Conservation (phyloP, 2,329 filamentous ascomycete genomes). For the Apiospora sp. region DNA sequence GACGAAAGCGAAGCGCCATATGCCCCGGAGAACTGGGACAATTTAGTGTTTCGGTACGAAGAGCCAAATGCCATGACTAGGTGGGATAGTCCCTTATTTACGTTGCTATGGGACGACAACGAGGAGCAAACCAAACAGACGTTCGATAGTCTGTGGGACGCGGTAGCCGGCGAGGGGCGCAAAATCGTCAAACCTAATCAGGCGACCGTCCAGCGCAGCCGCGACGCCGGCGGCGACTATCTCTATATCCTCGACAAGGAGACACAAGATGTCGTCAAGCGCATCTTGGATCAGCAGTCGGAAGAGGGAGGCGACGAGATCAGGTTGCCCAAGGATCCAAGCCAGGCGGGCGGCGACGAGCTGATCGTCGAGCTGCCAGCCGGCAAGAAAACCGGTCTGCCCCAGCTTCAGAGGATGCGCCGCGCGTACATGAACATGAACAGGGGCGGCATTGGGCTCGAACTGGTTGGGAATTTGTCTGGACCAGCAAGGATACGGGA, state of each 20-base stretch:
- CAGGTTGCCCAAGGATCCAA: constrained; percentile 49
- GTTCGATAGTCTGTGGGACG: constrained; percentile 78
- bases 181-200: constrained; percentile 77
- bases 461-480: constrained; percentile 60
- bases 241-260: constrained; percentile 81
- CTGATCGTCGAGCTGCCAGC: constrained; percentile 71
- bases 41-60: constrained; percentile 83
- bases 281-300: constrained; percentile 72
- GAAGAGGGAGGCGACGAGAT: constrained; percentile 71
- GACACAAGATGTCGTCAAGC: constrained; percentile 78
- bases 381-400: constrained; percentile 70
- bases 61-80: constrained; percentile 86
- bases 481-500: constrained; percentile 63
- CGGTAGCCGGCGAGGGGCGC: constrained; percentile 67
- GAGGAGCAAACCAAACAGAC: constrained; percentile 62
- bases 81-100: constrained; percentile 87
- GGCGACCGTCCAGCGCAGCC: constrained; percentile 71
- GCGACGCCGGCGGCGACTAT: constrained; percentile 75
- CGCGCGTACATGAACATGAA: constrained; percentile 82
- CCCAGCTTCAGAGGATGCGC: constrained; percentile 79
- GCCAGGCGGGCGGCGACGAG: constrained; percentile 49
- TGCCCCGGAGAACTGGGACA: constrained; percentile 72
- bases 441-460: constrained; percentile 70
- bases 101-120: constrained; percentile 78
- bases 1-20: constrained; percentile 56